These are phyloP conservation scores for Pseudogymnoascus sp. DNA, from an alignment of 2,329 filamentous ascomycete genomes.

Conservation along the genomic window DNA sequence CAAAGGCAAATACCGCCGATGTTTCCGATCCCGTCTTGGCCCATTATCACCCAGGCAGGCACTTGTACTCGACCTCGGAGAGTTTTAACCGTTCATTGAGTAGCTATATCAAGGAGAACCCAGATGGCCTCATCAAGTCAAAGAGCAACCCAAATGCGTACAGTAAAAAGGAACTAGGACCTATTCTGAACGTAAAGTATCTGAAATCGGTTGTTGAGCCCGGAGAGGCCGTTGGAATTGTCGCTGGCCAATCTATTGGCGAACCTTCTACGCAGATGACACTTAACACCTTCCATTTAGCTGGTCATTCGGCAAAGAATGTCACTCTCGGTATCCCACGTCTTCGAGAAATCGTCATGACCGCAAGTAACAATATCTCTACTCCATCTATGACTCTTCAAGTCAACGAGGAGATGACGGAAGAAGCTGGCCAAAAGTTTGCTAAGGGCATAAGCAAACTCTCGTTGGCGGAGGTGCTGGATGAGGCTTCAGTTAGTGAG, in stretches of 20 bases:
- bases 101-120: conserved; percentile 74
- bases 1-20: conserved; percentile 47
- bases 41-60: conserved; percentile 65
- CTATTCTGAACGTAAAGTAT: conserved; percentile 86
- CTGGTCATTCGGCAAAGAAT: conserved; percentile 96
- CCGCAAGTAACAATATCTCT: conserved; percentile 78
- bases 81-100: conserved; percentile 67
- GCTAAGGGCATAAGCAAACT: conserved; percentile 87
- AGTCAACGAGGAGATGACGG: conserved; percentile 63
- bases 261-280: conserved; percentile 99
- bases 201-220: conserved; percentile 86
- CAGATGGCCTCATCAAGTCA: conserved; percentile 50
- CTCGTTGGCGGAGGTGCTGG: conserved; percentile 74
- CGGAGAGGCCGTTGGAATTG: conserved; percentile 92
- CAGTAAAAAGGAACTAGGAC: conserved; percentile 47
- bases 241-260: conserved; percentile 92
- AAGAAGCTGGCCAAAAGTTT: conserved; percentile 66
- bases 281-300: conserved; percentile 98
- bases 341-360: conserved; percentile 97
- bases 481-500: conserved; percentile 75
- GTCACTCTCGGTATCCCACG: conserved; percentile 97
- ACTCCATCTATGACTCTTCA: conserved; percentile 86
- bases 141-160: conserved; percentile 33
- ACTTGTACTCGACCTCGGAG: conserved; percentile 83
- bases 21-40: conserved; percentile 64